phyloP scores from a whole-genome alignment of 176 grass and related monocot genomes.

The Musa schizocarpa region DNA sequence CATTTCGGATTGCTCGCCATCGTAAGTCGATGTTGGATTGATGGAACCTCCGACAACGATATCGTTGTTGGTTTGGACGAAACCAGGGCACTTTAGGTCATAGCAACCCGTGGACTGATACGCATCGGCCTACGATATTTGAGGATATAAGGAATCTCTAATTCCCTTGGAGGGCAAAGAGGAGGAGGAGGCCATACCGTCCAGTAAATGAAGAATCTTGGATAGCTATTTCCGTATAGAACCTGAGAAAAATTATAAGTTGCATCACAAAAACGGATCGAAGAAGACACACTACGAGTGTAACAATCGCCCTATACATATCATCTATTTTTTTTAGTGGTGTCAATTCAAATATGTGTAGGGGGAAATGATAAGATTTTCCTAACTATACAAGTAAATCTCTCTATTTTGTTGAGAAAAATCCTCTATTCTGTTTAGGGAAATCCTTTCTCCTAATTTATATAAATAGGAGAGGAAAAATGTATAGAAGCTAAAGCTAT shows the following conservation, averaged over 20 bases:
- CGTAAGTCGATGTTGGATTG: conserved; percentile 43
- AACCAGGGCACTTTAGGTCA: conserved; percentile 69
- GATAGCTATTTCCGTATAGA: conserved; percentile 59
- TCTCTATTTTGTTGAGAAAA: too few relatives aligned
- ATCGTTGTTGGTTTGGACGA: conserved; percentile 74
- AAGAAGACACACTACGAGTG: neutral
- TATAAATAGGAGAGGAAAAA: too few relatives aligned
- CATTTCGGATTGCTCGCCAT: conserved; percentile 58
- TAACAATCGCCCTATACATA: too few relatives aligned
- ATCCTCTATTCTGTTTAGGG: too few relatives aligned
- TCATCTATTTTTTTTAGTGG: too few relatives aligned
- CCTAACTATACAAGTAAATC: too few relatives aligned
- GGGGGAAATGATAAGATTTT: too few relatives aligned
- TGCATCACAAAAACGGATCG: neutral
- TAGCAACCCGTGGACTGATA: conserved; percentile 85
- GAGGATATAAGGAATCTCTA: neutral
- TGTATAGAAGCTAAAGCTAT: too few relatives aligned
- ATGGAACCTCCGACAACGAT: conserved; percentile 63
- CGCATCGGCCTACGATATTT: conserved; percentile 40
- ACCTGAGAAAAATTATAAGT: conserved; percentile 27
- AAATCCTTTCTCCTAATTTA: too few relatives aligned
- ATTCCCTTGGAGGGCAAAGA: neutral
- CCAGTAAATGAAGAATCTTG: conserved; percentile 93
- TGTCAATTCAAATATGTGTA: too few relatives aligned
- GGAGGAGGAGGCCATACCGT: conserved; percentile 35